Percentiles rank a stretch among this genome's conserved stretches.
phyloP scores from a whole-genome alignment of 2,329 filamentous ascomycete genomes.

The Verruconis gallopava region DNA sequence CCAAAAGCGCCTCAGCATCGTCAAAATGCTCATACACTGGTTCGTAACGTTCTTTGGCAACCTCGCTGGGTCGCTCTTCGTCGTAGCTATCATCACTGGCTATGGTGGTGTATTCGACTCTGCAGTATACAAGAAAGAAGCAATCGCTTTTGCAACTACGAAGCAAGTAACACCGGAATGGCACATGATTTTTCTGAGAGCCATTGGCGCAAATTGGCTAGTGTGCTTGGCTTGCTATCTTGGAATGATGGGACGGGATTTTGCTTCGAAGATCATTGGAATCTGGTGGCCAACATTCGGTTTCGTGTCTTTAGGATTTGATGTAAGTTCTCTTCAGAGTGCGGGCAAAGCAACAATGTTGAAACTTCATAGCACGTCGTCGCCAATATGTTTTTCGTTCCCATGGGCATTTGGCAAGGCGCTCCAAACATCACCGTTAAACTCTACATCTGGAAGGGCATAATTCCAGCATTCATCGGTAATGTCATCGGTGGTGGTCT shows the following conservation, averaged over 20 bases:
- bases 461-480: slow-evolving; percentile 17
- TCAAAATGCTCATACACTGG: slow-evolving; percentile 30
- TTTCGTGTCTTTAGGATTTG: slow-evolving; percentile 17
- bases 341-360: too few relatives aligned
- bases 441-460: slow-evolving; percentile 20
- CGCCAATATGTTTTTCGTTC: slow-evolving; percentile 20
- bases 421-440: slow-evolving; percentile 15
- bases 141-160: slow-evolving; percentile 13
- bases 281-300: slow-evolving; percentile 19
- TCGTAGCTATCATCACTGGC: slow-evolving; percentile 36
- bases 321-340: slow-evolving; percentile 18
- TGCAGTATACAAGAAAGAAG: slow-evolving; percentile 13
- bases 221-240: slow-evolving; percentile 17
- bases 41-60: slow-evolving; percentile 37
- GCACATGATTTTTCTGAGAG: slow-evolving; percentile 15
- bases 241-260: slow-evolving; percentile 15
- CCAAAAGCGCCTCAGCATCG: slow-evolving; percentile 18
- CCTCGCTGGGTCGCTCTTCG: slow-evolving; percentile 35
- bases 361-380: too few relatives aligned
- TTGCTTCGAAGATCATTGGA: slow-evolving; percentile 16
- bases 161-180: slow-evolving; percentile 15
- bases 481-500: slow-evolving; percentile 16
- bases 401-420: slow-evolving; percentile 17
- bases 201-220: slow-evolving; percentile 17
- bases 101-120: slow-evolving; percentile 35